A percentile compares a stretch with the other conserved stretches of the same genome.
Conservation (phyloP, 768 basidiomycete species). For the Psilocybe cyanescens region DNA sequence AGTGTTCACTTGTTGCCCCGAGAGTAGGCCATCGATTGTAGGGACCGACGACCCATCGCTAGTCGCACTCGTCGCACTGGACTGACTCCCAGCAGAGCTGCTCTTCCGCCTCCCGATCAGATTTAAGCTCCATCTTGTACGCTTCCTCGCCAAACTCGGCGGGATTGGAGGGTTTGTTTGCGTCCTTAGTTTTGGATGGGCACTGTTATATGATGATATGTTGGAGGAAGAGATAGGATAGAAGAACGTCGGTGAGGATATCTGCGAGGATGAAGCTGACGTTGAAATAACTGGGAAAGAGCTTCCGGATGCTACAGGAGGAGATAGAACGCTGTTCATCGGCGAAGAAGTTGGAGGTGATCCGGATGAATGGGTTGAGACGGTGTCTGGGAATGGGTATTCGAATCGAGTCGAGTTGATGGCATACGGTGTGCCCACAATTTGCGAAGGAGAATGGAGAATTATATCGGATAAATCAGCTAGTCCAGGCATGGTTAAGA, state of each 20-base stretch:
- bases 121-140: constrained; percentile 20
- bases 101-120: constrained; percentile 13
- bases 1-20: neutral
- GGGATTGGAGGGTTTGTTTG: constrained; percentile 19
- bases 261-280: neutral
- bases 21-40: neutral
- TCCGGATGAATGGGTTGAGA: constrained; percentile 10
- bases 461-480: constrained; percentile 17
- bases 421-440: constrained; percentile 28
- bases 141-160: constrained; percentile 20
- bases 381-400: constrained; percentile 28
- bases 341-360: constrained; percentile 3
- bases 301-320: neutral
- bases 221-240: constrained; percentile 1
- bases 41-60: neutral
- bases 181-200: constrained; percentile 20
- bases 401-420: constrained; percentile 22
- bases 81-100: neutral
- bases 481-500: constrained; percentile 10
- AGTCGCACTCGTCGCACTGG: neutral
- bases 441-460: constrained; percentile 24
- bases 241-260: neutral
- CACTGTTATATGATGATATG: neutral
- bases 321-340: neutral
- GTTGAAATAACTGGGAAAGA: constrained; percentile 6